Base-by-base conservation (phyloP, 164 flowering plant genomes). In the Chimonanthus praecox region DNA sequence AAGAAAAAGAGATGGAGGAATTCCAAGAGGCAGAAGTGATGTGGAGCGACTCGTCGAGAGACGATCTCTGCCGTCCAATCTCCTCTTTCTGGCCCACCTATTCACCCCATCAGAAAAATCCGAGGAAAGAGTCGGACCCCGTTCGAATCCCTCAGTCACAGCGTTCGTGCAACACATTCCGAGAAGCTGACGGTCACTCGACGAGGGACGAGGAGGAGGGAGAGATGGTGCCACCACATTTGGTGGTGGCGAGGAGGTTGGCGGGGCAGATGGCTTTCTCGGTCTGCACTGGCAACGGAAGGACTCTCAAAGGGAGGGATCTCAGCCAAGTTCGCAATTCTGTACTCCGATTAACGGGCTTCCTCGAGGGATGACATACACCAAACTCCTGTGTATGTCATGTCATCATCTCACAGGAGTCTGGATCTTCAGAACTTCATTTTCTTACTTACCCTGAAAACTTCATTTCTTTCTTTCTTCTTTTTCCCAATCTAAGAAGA, bases 281-380 rank as follows among this genome's bases (percentile, higher is more conserved):
- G 4, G 86, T 89, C 2, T 80, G 87, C 48, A 77, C 84, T 2
- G 90, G 92, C 2, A 79, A 79, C 10, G 94, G 94, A 11, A 80
- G 94, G 78, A 84, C 90, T 9, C 80, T 91, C 11, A 91, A 88
- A 71, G 97, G 97, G 7, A 76, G 91, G 72, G 91, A 89, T 78
- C 81, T 91, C 77, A 88, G 91, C 58, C 74, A 75, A 68, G 87
- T 91, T 15, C 65, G 97, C 79, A 87, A 89, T 77, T 89, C 97
- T 0, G 80, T 91, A 9, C 75, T 73, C 5, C 69, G 75, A 13
- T 66, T 73, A 71, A 73, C 75, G 51, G 75, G 75, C 10, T 73
- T 73, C 71, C 58, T 73, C 43, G 75, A 73, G 18, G 71, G 64
- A 51, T 73, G 48, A 58, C 70, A 66, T 58, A n/a, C 46, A 47